Base-by-base conservation (phyloP, 139 green algal genomes). In the Volvox reticuliferus region DNA sequence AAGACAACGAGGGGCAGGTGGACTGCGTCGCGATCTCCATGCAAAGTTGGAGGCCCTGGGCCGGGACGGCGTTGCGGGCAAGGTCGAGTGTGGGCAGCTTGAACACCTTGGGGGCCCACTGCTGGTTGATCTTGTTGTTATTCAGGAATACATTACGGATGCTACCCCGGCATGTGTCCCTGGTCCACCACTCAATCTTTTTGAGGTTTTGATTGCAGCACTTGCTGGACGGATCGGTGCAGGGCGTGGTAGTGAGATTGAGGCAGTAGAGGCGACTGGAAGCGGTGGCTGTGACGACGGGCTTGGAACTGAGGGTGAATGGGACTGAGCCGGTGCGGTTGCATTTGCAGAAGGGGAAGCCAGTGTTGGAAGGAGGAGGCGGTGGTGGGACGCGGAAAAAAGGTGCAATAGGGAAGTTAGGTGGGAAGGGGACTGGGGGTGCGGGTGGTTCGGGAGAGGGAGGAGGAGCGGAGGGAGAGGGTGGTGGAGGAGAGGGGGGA, bases 261-360 rank as follows among this genome's bases (percentile, higher is more conserved):
- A 89, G 28, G 71, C 85, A 89, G 69, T 75, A 73, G 9, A 82
- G 44, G 18, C 30, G 37, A 71, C 82, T 89, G 85, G 28, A 22
- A 21, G 62, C 69, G 3, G 3, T 62, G 44, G 19, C 17, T 9
- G 35, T 75, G 37, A 89, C 32, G 24, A 26, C 19, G 26, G 85
- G n/a, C 6, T 2, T 75, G 28, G 69, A 18, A 30, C 79, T 75
- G 0, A 89, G 21, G 69, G n/a, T 22, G 71, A 89, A 89, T 26
- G 85, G 85, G 13, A 89, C 6, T 50, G 33, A 37, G 32, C 12
- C 12, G 22, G 85, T 89, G 44, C 71, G 69, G n/a, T 89, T 89
- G 85, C 85, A 89, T 30, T 82, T 69, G 71, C 85, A 89, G 85
- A 83, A 89, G 69, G 85, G 85, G 71, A 89, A 89, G 71, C 37